Percentiles rank a stretch among this genome's conserved stretches.
Conservation (phyloP, 1,284 basidiomycete genomes). For the Tylopilus sp. region DNA sequence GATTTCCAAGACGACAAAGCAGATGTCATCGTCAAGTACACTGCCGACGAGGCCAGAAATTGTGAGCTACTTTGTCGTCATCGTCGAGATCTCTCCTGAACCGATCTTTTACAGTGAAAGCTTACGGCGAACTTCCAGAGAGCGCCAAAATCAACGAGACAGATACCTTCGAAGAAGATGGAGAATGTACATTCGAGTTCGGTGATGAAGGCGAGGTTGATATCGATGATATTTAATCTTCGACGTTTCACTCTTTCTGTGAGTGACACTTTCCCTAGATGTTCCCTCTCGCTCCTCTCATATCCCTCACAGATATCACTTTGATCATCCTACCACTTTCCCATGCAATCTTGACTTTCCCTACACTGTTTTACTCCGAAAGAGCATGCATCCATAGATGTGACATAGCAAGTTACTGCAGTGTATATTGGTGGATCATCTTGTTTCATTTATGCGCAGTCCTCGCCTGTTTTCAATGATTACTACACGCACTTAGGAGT, state of each 20-base stretch:
- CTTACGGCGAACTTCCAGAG: slow-evolving; percentile 95
- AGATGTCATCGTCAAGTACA: slow-evolving; percentile 99
- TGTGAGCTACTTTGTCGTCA: slow-evolving; percentile 35
- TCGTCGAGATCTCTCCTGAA: neutral
- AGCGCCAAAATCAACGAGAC: slow-evolving; percentile 99
- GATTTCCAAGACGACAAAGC: slow-evolving; percentile 99
- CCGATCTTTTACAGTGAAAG: slow-evolving; percentile 64
- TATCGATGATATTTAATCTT: slow-evolving; percentile 68
- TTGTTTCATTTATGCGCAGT: slow-evolving; percentile 6
- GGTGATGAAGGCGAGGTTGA: slow-evolving; percentile 81
- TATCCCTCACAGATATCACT: slow-evolving; percentile 8
- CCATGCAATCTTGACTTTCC: slow-evolving; percentile 6
- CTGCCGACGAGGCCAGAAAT: slow-evolving; percentile 88
- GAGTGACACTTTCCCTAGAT: neutral
- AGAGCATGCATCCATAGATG: slow-evolving; percentile 26
- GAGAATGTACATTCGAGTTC: slow-evolving; percentile 84
- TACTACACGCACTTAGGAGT: neutral
- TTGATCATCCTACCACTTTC: slow-evolving; percentile 7
- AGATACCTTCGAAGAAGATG: slow-evolving; percentile 87
- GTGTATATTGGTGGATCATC: slow-evolving; percentile 16
- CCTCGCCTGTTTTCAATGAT: neutral
- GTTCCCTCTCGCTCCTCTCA: slow-evolving; percentile 1
- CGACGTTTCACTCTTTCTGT: slow-evolving; percentile 12
- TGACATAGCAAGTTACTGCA: slow-evolving; percentile 17
- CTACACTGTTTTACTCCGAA: slow-evolving; percentile 13